Base-by-base conservation (phyloP, 305 asterid genomes). In the Rubia peregrina region DNA sequence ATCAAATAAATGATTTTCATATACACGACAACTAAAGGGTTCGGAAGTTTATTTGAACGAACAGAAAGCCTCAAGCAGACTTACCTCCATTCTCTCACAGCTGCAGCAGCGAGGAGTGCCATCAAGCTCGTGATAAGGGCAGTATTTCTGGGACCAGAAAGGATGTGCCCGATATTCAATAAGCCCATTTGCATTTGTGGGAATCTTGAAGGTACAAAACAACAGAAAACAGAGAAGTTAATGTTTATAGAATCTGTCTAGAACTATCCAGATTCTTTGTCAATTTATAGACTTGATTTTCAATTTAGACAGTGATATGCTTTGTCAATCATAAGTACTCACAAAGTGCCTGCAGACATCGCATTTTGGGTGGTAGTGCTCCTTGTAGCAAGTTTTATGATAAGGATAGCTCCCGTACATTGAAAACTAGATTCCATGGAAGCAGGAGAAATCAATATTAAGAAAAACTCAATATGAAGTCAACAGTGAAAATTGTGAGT, bases 21-120 rank as follows among this genome's bases (percentile, higher is more conserved):
- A 71, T 70, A n/a, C 60, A 53, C 6, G 7, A 21, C 0, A 41
- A 12, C 2, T 24, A 11, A 36, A 8, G 6, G 38, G 38, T 46
- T 22, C 9, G 21, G 4, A 43, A 17, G 41, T 7, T 43, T 61
- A 24, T 30, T 26, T 0, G 8, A 10, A 9, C 10, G 42, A 21
- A 22, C 13, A 69, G 19, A 44, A 62, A 30, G 64, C n/a, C 65
- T 57, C 38, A 6, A 44, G 53, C 67, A 24, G 44, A 71, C 74
- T 76, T 72, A 89, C 97, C 95, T 93, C 97, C 96, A 93, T 89
- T 59, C 96, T 84, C 86, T 93, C 98, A 72, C 98, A 93, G 81
- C 98, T 91, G 77, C 98, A 93, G 78, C 98, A 93, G 68, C 98
- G 96, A 69, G 92, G 90, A 61, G 98, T 93, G 74, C 97, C 97